phyloP scores from a whole-genome alignment of 768 basidiomycete genomes.

The Termitomyces sp. region DNA sequence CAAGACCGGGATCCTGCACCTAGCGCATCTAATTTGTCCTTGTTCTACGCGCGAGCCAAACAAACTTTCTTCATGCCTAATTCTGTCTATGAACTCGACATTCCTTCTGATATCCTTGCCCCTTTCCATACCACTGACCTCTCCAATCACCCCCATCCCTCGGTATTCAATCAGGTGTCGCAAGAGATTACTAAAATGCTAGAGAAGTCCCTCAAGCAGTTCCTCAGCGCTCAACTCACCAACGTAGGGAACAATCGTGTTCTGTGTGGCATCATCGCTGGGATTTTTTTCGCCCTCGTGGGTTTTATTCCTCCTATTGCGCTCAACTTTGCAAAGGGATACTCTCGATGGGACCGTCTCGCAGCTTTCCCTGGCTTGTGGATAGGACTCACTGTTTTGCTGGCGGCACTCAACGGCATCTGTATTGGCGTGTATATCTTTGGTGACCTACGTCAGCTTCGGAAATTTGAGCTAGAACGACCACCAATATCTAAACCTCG shows the following conservation, averaged over 20 bases:
- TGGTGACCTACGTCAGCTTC: conserved; percentile 74
- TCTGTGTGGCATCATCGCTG: conserved; percentile 65
- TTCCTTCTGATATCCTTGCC: conserved; percentile 62
- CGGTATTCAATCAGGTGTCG: conserved; percentile 56
- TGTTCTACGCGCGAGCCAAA: conserved; percentile 78
- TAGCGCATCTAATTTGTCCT: conserved; percentile 52
- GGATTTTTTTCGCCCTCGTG: conserved; percentile 43
- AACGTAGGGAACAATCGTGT: conserved; percentile 71
- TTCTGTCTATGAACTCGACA: conserved; percentile 67
- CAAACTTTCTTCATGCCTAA: conserved; percentile 77
- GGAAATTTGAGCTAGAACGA: conserved; percentile 72
- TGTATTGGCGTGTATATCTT: conserved; percentile 79
- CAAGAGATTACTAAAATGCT: conserved; percentile 57
- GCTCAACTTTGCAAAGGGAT: conserved; percentile 41
- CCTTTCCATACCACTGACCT: conserved; percentile 46
- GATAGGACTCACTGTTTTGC: conserved; percentile 59
- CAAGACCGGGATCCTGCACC: conserved; percentile 35
- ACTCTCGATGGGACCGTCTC: conserved; percentile 56
- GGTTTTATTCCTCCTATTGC: conserved; percentile 47
- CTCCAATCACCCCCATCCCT: conserved; percentile 59
- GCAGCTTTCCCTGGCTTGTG: conserved; percentile 64
- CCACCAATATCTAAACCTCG: conserved; percentile 57
- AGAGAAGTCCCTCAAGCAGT: conserved; percentile 58
- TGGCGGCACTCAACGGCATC: conserved; percentile 67
- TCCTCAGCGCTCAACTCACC: conserved; percentile 65